These are phyloP conservation scores for Enteropsectra breve DNA, from an alignment of 371 early-diverging fungal species.

Conservation along the genomic window DNA sequence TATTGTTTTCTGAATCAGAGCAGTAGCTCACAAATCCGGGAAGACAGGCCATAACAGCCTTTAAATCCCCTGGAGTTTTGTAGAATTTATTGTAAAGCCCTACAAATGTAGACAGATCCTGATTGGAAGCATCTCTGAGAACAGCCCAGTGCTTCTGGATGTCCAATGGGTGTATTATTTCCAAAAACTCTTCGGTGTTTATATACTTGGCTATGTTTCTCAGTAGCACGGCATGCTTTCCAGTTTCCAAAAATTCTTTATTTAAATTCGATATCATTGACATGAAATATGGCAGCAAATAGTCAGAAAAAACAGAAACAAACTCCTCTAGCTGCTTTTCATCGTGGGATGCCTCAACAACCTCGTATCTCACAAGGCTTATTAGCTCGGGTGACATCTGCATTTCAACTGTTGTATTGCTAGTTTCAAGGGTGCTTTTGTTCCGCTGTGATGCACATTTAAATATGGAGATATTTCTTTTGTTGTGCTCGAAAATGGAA, in stretches of 20 bases:
- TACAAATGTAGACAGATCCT: not conserved
- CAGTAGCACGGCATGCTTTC: not conserved
- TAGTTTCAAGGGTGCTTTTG: too few species aligned
- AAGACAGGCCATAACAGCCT: not conserved
- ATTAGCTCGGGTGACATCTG: slow-evolving; percentile 4
- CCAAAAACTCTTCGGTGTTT: slow-evolving; percentile 9
- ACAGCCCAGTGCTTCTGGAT: slow-evolving; percentile 9
- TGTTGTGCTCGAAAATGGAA: not conserved
- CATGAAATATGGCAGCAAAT: not conserved
- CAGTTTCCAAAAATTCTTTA: not conserved
- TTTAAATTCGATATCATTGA: not conserved
- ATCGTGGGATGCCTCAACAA: not conserved
- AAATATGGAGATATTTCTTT: not conserved
- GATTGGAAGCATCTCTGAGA: slow-evolving; percentile 6
- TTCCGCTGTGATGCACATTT: too few species aligned
- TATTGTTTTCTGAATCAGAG: slow-evolving; percentile 8
- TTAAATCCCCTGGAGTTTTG: not conserved
- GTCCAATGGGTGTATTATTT: slow-evolving; percentile 1
- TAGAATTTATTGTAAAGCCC: not conserved
- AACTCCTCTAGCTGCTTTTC: slow-evolving; percentile 3
- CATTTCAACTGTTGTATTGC: too few species aligned
- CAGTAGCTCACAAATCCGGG: slow-evolving; percentile 16
- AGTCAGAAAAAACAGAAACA: slow-evolving; percentile 1
- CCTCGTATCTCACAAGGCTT: not conserved
- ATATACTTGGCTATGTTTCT: slow-evolving; percentile 10